Evolutionary conservation across 2,329 filamentous ascomycete genomes (phyloP).

Genomic region (Fusarium musae): DNA sequence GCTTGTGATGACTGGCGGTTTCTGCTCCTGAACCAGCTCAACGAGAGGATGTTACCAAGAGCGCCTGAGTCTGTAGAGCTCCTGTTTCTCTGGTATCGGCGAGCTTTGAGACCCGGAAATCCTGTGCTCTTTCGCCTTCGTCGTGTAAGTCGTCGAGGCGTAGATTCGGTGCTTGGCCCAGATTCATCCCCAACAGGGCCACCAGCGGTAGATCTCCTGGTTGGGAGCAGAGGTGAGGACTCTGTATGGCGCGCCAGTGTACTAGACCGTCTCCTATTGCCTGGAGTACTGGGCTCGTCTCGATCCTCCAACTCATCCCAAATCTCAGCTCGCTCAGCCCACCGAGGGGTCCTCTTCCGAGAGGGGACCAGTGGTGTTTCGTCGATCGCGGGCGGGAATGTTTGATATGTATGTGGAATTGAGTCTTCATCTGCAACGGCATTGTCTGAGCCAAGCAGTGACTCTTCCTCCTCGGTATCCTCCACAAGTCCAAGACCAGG

Average conservation of each 20-base stretch:
- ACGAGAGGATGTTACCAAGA: slow-evolving; percentile 62
- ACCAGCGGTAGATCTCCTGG: slow-evolving; percentile 49
- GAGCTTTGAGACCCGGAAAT: slow-evolving; percentile 69
- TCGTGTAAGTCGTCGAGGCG: slow-evolving; percentile 50
- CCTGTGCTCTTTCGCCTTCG: slow-evolving; percentile 68
- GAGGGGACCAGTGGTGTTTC: slow-evolving; percentile 54
- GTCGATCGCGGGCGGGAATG: slow-evolving; percentile 56
- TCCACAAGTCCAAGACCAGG: slow-evolving; percentile 87
- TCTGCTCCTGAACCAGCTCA: slow-evolving; percentile 63
- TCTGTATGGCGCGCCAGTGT: slow-evolving; percentile 59
- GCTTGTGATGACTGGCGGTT: slow-evolving; percentile 37
- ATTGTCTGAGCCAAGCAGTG: slow-evolving; percentile 61
- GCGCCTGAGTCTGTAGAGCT: slow-evolving; percentile 60
- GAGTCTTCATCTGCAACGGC: slow-evolving; percentile 55
- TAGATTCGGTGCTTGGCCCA: slow-evolving; percentile 46
- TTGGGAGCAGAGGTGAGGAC: slow-evolving; percentile 53
- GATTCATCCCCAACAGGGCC: slow-evolving; percentile 42
- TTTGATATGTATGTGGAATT: slow-evolving; percentile 55
- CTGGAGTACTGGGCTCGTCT: slow-evolving; percentile 57
- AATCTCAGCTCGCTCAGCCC: slow-evolving; percentile 80
- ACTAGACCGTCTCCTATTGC: slow-evolving; percentile 58
- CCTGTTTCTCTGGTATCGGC: slow-evolving; percentile 55
- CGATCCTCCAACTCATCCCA: slow-evolving; percentile 90
- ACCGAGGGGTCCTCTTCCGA: slow-evolving; percentile 63
- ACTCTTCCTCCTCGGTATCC: slow-evolving; percentile 69